A percentile compares a stretch with the other conserved stretches of the same genome.
Evolutionary conservation across 805 yeast species (phyloP).

Genomic region (Blastobotrys muscicola): DNA sequence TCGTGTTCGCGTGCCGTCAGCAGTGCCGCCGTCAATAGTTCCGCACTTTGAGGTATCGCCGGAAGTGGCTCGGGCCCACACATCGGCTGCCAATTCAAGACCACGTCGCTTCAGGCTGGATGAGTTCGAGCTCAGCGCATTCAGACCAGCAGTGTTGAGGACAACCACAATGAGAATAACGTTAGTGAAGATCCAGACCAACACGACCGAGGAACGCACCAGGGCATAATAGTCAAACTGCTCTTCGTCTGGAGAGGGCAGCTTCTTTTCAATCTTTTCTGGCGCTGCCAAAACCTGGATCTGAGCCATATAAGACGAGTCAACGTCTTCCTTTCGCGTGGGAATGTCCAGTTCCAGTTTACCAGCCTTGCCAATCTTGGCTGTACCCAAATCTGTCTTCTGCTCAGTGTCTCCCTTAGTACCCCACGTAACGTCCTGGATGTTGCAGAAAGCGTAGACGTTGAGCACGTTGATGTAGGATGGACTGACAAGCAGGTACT

Average conservation of each 20-base stretch:
- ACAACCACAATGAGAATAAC: constrained; percentile 76
- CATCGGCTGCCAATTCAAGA: background rate
- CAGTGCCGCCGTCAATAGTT: background rate
- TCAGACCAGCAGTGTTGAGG: constrained; percentile 72
- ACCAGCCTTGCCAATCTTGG: constrained; percentile 58
- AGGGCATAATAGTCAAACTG: constrained; percentile 83
- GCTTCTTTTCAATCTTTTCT: constrained; percentile 27
- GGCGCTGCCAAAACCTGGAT: constrained; percentile 42
- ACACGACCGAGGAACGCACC: constrained; percentile 79
- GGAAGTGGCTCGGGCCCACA: background rate
- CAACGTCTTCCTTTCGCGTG: constrained; percentile 66
- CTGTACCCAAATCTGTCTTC: constrained; percentile 72
- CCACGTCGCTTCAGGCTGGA: background rate
- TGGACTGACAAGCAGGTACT: constrained; percentile 83
- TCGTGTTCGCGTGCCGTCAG: constrained; percentile 18
- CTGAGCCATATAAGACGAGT: constrained; percentile 58
- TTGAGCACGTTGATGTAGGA: constrained; percentile 87
- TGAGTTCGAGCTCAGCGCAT: constrained; percentile 15
- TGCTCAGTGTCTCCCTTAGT: constrained; percentile 75
- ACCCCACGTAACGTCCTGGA: constrained; percentile 99
- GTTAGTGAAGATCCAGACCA: constrained; percentile 83
- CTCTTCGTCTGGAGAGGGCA: constrained; percentile 36
- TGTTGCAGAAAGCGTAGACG: constrained; percentile 94
- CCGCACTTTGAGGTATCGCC: constrained; percentile 3
- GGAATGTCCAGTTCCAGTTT: constrained; percentile 45